These are phyloP conservation scores for Candida sp. DNA, from an alignment of 1,139 yeast species.

Conservation along the genomic window DNA sequence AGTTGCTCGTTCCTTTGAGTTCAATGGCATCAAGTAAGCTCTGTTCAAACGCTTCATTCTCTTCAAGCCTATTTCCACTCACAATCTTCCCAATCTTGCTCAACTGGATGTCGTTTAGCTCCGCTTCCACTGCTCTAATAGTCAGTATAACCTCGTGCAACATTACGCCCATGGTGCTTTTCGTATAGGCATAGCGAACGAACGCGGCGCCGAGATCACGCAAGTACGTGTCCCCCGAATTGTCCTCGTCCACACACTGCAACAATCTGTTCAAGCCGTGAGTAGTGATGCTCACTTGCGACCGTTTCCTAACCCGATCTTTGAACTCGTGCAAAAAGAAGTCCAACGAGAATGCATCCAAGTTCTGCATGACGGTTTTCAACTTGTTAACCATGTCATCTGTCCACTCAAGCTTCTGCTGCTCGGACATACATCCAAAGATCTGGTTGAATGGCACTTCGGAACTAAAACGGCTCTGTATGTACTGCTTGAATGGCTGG, in stretches of 20 bases:
- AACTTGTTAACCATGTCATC: slow-evolving; percentile 6
- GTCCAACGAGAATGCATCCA: slow-evolving; percentile 4
- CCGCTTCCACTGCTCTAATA: not conserved
- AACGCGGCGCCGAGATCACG: slow-evolving; percentile 1
- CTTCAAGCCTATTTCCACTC: not conserved
- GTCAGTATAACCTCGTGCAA: not conserved
- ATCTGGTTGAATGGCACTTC: slow-evolving; percentile 6
- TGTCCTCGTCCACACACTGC: not conserved
- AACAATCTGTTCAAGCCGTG: not conserved
- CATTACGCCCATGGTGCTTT: not conserved
- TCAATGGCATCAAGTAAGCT: not conserved
- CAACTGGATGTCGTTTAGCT: not conserved
- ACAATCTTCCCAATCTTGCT: slow-evolving; percentile 1
- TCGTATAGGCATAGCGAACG: not conserved
- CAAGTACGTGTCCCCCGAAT: not conserved
- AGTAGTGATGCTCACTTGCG: not conserved
- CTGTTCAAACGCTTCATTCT: not conserved
- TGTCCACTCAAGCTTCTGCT: slow-evolving; percentile 12
- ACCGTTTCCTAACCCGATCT: not conserved
- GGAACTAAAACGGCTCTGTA: slow-evolving; percentile 7
- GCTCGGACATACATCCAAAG: slow-evolving; percentile 13
- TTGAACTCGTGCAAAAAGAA: slow-evolving; percentile 6
- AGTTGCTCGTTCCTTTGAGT: not conserved
- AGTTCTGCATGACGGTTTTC: not conserved
- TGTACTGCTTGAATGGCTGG: slow-evolving; percentile 9